Evolutionary conservation across 2,329 filamentous ascomycete species (phyloP), one percentile per base, ranked within the genome.

Genomic region (Niveomyces coronatus): DNA sequence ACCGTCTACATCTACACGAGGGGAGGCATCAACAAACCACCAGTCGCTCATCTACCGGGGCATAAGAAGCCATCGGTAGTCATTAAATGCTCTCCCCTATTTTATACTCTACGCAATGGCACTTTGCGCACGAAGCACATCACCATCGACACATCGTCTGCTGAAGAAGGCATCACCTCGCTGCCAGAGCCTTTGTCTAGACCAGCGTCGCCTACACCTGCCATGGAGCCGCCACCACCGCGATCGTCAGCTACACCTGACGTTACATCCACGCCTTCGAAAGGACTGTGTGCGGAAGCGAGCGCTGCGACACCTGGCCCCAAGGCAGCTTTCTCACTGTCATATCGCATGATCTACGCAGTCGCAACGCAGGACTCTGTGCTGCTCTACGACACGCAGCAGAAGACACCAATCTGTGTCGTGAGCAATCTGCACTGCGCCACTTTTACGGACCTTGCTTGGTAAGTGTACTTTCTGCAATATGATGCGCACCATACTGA

Each of bases 41-140:
- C 91, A 3, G 83, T 96, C 41, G 87, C 89, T 6, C 91, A 96
- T 60, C 71, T 98, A 6, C 91, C 91, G 0, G 91, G 91, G 2
- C 89, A 96, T 61, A 98, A 95, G 68, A 98, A 98, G 60, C 91
- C 91, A 0, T 96, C 91, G 0, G 85, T 98, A 9, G 91, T 88
- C 2, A 85, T 98, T 43, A 85, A 85, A 53, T 98, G 91, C 56
- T 98, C 89, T 11, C 91, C 91, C 0, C 63, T 94, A 17, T 80
- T 85, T 49, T 98, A 96, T 60, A 85, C 80, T 0, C 66, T 93
- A 16, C 78, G 91, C 28, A 76, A 82, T 50, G 63, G 68, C 0
- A 61, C 72, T 1, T 77, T 80, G 9, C 62, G 73, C 4, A 94
- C 88, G 1, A 87, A 83, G 49, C 79, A 94, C 52, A 93, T 98